Evolutionary conservation across 2,329 filamentous ascomycete genomes (phyloP).

Genomic region (Cryphonectria japonica): DNA sequence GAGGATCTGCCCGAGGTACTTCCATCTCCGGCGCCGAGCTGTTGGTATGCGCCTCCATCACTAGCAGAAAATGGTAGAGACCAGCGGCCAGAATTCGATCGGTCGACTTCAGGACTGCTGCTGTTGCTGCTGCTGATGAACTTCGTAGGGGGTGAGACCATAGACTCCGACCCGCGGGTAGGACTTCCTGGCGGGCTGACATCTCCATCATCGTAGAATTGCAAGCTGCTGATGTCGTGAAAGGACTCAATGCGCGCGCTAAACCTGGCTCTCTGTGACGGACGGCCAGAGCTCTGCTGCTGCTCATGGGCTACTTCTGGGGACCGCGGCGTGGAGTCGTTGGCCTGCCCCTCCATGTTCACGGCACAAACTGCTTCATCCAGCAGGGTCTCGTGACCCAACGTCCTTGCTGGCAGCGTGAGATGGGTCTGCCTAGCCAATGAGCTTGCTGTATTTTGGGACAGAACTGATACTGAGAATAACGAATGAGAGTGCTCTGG

Average conservation of each 20-base stretch:
- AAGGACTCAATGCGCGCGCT: slow-evolving; percentile 37
- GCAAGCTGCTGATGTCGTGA: slow-evolving; percentile 38
- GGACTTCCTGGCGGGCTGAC: slow-evolving; percentile 18
- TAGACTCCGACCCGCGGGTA: slow-evolving; percentile 42
- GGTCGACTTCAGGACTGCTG: background rate
- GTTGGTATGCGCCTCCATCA: slow-evolving; percentile 31
- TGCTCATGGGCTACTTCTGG: background rate
- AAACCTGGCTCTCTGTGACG: background rate
- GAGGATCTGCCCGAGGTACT: slow-evolving; percentile 18
- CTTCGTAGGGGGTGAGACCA: slow-evolving; percentile 45
- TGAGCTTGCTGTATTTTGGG: background rate
- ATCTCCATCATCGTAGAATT: slow-evolving; percentile 56
- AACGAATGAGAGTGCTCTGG: background rate
- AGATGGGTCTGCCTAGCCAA: background rate
- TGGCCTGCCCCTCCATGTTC: slow-evolving; percentile 12
- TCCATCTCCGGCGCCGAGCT: slow-evolving; percentile 15
- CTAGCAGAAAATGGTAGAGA: background rate
- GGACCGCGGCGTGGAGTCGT: background rate
- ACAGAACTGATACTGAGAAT: background rate
- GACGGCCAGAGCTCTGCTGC: no score
- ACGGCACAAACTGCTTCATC: background rate
- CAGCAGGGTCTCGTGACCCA: background rate
- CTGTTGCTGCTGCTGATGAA: slow-evolving; percentile 25
- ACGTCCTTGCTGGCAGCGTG: background rate
- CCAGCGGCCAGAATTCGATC: background rate